phyloP scores from a whole-genome alignment of 208 protist genomes.

The Wallacemonas sp. region DNA sequence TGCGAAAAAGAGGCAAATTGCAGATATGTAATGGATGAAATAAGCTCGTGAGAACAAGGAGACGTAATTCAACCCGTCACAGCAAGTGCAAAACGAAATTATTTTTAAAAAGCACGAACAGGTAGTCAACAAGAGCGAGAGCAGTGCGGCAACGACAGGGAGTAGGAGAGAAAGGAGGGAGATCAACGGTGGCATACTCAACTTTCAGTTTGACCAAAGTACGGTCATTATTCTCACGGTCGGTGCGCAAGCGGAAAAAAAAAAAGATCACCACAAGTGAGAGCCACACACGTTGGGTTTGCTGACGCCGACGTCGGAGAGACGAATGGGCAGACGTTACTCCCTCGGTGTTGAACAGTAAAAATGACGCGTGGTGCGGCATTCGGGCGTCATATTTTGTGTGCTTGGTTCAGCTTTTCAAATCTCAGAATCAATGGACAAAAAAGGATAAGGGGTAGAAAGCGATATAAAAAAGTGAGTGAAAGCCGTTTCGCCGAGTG shows the following conservation, averaged over 20 bases:
- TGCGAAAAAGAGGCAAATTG: not conserved
- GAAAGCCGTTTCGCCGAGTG: too few species aligned
- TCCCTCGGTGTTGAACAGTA: too few species aligned
- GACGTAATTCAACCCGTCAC: too few species aligned
- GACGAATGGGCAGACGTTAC: too few species aligned
- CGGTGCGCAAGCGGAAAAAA: not conserved
- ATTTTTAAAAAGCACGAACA: not conserved
- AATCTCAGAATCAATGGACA: too few species aligned
- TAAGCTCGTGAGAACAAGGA: not conserved
- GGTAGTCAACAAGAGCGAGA: not conserved
- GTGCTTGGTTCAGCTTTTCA: too few species aligned
- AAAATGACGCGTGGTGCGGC: too few species aligned
- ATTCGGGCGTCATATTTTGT: too few species aligned
- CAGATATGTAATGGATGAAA: not conserved
- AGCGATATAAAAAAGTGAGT: slow-evolving; percentile 3
- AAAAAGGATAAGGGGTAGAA: slow-evolving; percentile 2
- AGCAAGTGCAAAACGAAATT: too few species aligned
- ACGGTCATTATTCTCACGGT: too few species aligned
- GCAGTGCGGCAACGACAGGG: not conserved
- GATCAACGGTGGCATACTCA: not conserved
- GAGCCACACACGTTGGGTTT: too few species aligned
- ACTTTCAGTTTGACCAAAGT: not conserved
- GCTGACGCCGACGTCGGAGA: too few species aligned
- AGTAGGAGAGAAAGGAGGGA: not conserved
- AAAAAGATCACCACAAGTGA: not conserved